These are phyloP conservation scores for Aquanectria penicillioides DNA, from an alignment of 2,329 filamentous ascomycete genomes.

Conservation along the genomic window DNA sequence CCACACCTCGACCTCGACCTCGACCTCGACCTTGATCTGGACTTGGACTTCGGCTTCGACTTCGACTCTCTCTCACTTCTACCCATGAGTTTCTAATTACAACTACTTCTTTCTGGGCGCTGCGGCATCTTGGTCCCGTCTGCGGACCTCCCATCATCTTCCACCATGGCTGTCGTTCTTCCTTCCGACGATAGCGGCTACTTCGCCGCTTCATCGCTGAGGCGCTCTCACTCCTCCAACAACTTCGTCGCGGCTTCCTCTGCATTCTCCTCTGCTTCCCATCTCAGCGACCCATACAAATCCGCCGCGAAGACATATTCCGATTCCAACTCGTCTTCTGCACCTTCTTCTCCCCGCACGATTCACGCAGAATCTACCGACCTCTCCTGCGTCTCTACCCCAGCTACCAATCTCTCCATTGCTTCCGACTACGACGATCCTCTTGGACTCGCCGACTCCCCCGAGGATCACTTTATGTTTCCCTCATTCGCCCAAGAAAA, in stretches of 20 bases:
- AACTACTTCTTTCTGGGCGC: slow-evolving; percentile 29
- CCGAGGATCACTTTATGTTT: slow-evolving; percentile 59
- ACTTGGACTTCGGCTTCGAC: too few relatives aligned
- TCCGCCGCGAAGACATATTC: slow-evolving; percentile 54
- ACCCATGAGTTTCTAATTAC: slow-evolving; percentile 38
- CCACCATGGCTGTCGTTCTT: slow-evolving; percentile 65
- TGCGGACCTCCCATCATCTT: slow-evolving; percentile 31
- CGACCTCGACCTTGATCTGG: too few relatives aligned
- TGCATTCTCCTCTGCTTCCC: slow-evolving; percentile 57
- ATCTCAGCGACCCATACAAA: slow-evolving; percentile 58
- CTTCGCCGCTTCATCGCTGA: slow-evolving; percentile 64
- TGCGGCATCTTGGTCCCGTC: slow-evolving; percentile 36
- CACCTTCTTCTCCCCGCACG: slow-evolving; percentile 65
- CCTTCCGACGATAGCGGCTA: slow-evolving; percentile 66
- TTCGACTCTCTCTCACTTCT: neutral
- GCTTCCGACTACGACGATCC: slow-evolving; percentile 65
- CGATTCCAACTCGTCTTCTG: slow-evolving; percentile 62
- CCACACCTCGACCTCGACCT: slow-evolving; percentile 3
- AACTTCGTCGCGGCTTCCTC: slow-evolving; percentile 60
- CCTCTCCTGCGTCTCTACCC: slow-evolving; percentile 70
- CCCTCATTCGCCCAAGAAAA: slow-evolving; percentile 58
- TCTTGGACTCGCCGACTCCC: slow-evolving; percentile 54
- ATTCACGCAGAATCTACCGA: slow-evolving; percentile 63
- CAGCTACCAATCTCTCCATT: slow-evolving; percentile 71
- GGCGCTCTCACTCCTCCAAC: slow-evolving; percentile 69